Base-by-base conservation (phyloP, 495 filamentous ascomycete species). In the Neurospora sp. region DNA sequence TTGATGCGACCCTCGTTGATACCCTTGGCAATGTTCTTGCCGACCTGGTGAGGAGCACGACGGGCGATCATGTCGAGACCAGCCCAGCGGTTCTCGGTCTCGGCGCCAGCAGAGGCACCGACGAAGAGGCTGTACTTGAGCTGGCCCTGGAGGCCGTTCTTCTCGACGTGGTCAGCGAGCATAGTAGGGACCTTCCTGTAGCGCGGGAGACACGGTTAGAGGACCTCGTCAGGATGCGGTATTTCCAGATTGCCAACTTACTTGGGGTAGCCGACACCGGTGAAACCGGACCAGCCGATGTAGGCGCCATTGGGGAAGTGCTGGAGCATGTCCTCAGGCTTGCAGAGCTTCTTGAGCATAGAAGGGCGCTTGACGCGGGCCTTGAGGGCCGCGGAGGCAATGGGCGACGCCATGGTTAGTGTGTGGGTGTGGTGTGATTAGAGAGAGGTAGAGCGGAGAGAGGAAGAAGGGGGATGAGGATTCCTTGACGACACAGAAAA, bases 1-100 rank as follows among this genome's bases (percentile, higher is more conserved):
- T 94, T 91, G 75, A 97, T 97, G 71, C 90, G 87, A 14, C 93
- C 94, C 74, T 89, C 89, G 78, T 97, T 97, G 82, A 97, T 96
- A 3, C 94, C 93, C 84, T 93, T 95, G 69, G 93, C 87, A 72
- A 97, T 97, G 72, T 91, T 87, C 84, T 97, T 97, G 76, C 94
- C 94, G 74, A 97, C 94, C 77, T 97, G 94, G 81, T 97, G 94
- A 65, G 94, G 94, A 74, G 87, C 86, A 6, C 94, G 87, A 68
- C 94, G 87, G 84, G 93, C 91, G 76, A 96, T 96, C 94, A 97
- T 97, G 81, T 96, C 90, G 65, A 94, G 80, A 3, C 80, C 80
- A 6, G 94, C 94, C 94, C 94, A 97, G 74, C 94, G 87, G 81
- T 94, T 94, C 84, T 97, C 94, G 0, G 94, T 96, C 81, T 97